A percentile compares a stretch with the other conserved stretches of the same genome.
Conservation (phyloP, 371 early-diverging fungal species). For the Mucor racemosus region DNA sequence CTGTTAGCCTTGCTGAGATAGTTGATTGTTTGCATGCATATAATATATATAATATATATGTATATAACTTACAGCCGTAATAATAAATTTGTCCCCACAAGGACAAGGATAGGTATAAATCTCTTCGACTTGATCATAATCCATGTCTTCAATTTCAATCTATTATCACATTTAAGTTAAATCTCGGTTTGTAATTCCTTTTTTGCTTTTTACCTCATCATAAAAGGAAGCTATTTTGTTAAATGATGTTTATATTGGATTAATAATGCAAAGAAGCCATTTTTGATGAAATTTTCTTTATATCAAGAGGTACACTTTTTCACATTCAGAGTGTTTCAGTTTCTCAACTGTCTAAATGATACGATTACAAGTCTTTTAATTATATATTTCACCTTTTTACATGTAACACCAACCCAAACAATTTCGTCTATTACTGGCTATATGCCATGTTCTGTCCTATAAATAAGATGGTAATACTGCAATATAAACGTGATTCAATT, state of each 20-base stretch:
- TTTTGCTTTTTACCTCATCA: constrained; percentile 33
- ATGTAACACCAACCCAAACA: not conserved
- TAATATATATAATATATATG: not conserved
- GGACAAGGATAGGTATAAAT: constrained; percentile 98
- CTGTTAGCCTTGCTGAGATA: not conserved
- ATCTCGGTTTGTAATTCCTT: not conserved
- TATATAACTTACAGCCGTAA: constrained; percentile 63
- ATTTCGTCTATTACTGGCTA: not conserved
- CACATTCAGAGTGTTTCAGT: not conserved
- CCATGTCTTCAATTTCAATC: constrained; percentile 97
- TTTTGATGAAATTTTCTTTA: not conserved
- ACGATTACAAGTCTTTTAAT: not conserved
- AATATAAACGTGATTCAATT: not conserved
- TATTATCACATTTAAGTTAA: constrained; percentile 12
- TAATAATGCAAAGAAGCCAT: not conserved
- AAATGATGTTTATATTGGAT: not conserved
- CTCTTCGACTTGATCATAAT: constrained; percentile 85
- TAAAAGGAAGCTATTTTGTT: constrained; percentile 34
- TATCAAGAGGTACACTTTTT: not conserved
- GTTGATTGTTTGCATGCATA: no score
- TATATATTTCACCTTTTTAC: not conserved
- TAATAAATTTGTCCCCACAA: constrained; percentile 98
- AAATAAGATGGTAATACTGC: no score
- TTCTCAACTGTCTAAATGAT: not conserved
- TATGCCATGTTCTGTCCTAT: not conserved